A percentile compares a stretch with the other conserved stretches of the same genome.
Conservation (phyloP, 345 rosid species). For the Bruguiera parviflora region DNA sequence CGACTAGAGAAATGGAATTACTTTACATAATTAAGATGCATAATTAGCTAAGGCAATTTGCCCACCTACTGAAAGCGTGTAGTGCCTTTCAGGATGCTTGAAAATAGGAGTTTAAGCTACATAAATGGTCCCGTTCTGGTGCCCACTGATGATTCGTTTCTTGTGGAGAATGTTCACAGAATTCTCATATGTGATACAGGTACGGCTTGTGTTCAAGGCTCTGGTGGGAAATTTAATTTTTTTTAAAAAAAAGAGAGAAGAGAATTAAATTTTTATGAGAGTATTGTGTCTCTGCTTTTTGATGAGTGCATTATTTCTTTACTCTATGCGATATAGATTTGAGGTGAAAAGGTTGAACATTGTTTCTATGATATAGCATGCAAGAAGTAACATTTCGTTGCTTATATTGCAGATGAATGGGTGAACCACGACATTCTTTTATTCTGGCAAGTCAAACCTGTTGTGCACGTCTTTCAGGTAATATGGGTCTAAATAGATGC, state of each 20-base stretch:
- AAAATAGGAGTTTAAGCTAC: slow-evolving; percentile 83
- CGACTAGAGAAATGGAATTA: no score
- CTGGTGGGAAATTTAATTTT: background rate
- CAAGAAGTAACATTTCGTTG: background rate
- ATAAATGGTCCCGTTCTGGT: slow-evolving; percentile 73
- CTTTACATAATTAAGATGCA: no score
- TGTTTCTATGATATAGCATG: background rate
- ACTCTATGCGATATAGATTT: no score
- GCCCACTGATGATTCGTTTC: slow-evolving; percentile 64
- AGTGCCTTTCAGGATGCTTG: slow-evolving; percentile 62
- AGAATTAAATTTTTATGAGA: background rate
- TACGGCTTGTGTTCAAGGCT: slow-evolving; percentile 11
- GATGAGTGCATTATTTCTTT: no score
- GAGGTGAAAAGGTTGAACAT: no score
- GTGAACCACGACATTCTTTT: slow-evolving; percentile 73
- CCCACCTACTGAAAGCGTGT: no score
- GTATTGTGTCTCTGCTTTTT: no score
- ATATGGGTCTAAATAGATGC: background rate
- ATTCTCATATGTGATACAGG: slow-evolving; percentile 83
- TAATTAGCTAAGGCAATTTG: no score
- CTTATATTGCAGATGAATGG: slow-evolving; percentile 64
- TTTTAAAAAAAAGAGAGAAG: background rate
- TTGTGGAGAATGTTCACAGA: slow-evolving; percentile 64
- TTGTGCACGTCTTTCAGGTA: slow-evolving; percentile 95
- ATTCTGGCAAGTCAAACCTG: slow-evolving; percentile 97